Conservation (phyloP, 768 basidiomycete species). For the Macrolepiota albuminosa region DNA sequence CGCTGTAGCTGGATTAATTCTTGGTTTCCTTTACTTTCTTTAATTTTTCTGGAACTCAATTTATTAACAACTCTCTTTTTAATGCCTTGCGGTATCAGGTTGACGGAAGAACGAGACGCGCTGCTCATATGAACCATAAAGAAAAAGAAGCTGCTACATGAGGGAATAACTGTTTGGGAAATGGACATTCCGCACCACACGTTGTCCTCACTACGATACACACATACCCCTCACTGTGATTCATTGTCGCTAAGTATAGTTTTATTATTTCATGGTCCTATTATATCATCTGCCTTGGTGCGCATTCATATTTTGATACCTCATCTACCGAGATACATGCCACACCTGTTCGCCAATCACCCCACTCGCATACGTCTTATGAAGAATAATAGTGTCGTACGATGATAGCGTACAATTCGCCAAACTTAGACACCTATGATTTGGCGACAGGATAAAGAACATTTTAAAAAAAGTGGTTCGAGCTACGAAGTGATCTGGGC, state of each 20-base stretch:
- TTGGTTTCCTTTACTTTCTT: conserved; percentile 52
- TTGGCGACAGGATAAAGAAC: not conserved
- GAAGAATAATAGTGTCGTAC: conserved; percentile 7
- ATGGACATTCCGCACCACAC: not conserved
- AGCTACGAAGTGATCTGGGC: not conserved
- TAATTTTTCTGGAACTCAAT: conserved; percentile 32
- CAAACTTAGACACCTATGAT: not conserved
- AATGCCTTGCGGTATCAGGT: conserved; percentile 38
- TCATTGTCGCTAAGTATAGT: conserved; percentile 2
- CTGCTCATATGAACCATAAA: conserved; percentile 27
- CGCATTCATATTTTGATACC: conserved; percentile 10
- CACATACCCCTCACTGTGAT: not conserved
- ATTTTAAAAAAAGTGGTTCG: conserved; percentile 11
- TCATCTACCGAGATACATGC: conserved; percentile 14
- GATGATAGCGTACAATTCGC: not conserved
- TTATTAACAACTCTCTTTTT: conserved; percentile 31
- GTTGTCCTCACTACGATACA: not conserved
- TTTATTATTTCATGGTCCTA: not conserved
- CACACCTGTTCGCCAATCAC: conserved; percentile 9
- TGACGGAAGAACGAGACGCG: conserved; percentile 61
- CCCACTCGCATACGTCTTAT: conserved; percentile 6
- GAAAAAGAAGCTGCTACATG: conserved; percentile 19
- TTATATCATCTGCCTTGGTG: conserved; percentile 7
- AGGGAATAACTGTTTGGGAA: not conserved
- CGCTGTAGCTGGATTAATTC: conserved; percentile 43